phyloP scores from a whole-genome alignment of 805 yeast genomes.

The Hanseniaspora osmophila region DNA sequence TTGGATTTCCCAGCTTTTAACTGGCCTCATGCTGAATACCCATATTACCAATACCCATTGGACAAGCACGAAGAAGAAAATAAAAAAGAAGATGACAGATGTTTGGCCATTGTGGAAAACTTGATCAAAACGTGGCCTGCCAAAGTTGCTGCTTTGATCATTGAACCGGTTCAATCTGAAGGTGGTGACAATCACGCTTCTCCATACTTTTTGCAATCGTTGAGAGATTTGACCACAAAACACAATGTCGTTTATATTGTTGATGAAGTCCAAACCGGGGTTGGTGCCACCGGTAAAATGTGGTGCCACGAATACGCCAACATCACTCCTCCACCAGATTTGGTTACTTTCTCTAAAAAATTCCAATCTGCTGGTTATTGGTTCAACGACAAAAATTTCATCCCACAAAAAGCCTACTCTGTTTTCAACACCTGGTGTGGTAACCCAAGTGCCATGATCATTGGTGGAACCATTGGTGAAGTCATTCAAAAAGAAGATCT shows the following conservation, averaged over 20 bases:
- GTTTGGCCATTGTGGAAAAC: constrained; percentile 63
- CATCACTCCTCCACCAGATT: constrained; percentile 47
- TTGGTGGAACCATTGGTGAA: constrained; percentile 46
- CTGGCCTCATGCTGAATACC: constrained; percentile 96
- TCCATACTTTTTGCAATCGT: constrained; percentile 43
- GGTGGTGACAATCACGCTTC: constrained; percentile 69
- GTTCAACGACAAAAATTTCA: constrained; percentile 43
- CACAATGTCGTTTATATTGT: constrained; percentile 46
- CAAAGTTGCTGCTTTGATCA: constrained; percentile 79
- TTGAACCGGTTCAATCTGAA: constrained; percentile 77
- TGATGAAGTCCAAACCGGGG: constrained; percentile 66
- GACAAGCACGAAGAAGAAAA: constrained; percentile 51
- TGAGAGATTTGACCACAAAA: constrained; percentile 45
- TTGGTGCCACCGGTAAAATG: constrained; percentile 57
- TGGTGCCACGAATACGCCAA: constrained; percentile 66
- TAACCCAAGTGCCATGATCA: constrained; percentile 53
- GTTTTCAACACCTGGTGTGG: constrained; percentile 75
- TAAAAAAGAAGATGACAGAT: constrained; percentile 65
- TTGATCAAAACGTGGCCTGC: constrained; percentile 49
- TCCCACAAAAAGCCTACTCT: constrained; percentile 49
- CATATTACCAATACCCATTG: constrained; percentile 72
- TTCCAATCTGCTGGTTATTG: constrained; percentile 64
- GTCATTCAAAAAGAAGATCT: constrained; percentile 38
- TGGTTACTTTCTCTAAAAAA: constrained; percentile 59
- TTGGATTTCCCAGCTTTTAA: constrained; percentile 83